phyloP scores from a whole-genome alignment of 306 rosid species.

The Fragaria ananassa region DNA sequence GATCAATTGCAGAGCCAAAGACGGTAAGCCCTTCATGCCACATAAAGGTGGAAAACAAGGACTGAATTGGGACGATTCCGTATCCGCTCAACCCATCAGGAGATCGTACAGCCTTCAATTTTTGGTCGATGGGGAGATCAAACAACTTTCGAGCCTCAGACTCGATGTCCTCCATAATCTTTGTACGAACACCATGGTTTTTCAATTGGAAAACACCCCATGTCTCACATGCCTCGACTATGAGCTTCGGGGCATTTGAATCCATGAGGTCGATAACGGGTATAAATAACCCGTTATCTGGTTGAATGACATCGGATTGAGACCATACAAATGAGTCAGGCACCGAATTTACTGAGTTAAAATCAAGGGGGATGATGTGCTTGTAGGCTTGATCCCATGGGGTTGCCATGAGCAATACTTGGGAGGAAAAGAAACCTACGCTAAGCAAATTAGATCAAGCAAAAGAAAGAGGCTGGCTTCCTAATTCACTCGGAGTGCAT shows the following conservation, averaged over 20 bases:
- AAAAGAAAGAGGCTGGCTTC: neutral
- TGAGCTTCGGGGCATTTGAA: neutral
- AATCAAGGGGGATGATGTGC: slow-evolving; percentile 3
- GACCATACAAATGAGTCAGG: neutral
- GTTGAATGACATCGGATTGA: neutral
- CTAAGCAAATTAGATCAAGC: neutral
- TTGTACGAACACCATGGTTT: neutral
- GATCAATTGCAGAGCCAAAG: neutral
- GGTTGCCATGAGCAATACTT: neutral
- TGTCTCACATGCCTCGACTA: neutral
- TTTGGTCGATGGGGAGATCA: slow-evolving; percentile 1
- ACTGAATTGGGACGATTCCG: neutral
- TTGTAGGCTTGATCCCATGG: neutral
- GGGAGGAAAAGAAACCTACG: neutral
- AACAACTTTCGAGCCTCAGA: neutral
- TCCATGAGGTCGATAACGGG: neutral
- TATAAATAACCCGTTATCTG: neutral
- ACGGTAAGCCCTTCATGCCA: slow-evolving; percentile 3
- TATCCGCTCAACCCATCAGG: neutral
- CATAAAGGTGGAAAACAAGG: neutral
- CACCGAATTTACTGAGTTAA: neutral
- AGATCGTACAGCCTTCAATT: neutral
- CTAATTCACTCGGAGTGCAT: neutral
- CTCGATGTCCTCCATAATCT: neutral
- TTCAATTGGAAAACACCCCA: neutral